Conservation (phyloP, 768 basidiomycete genomes). For the Suillus alpinus region DNA sequence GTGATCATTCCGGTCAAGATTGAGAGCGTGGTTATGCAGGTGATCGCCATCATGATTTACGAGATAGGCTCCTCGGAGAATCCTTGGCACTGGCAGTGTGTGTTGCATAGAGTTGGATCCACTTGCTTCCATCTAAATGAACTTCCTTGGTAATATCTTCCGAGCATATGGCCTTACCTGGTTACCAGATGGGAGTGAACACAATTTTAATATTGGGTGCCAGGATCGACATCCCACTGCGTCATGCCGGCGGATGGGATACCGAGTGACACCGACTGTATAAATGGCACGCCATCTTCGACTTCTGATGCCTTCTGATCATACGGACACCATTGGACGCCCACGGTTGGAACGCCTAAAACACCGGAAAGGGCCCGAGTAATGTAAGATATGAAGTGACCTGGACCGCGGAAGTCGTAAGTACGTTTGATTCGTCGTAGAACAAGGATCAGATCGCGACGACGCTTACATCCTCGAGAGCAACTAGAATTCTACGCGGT, state of each 20-base stretch:
- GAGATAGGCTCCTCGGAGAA: not conserved
- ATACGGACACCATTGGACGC: not conserved
- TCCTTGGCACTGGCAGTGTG: not conserved
- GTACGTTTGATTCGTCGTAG: not conserved
- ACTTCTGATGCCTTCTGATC: not conserved
- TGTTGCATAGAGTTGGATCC: not conserved
- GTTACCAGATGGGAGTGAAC: not conserved
- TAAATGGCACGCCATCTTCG: not conserved
- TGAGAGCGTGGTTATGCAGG: not conserved
- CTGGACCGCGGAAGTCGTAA: not conserved
- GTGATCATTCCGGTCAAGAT: not conserved
- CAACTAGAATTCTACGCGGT: not conserved
- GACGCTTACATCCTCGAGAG: not conserved
- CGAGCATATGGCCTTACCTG: not conserved
- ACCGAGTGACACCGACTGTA: not conserved
- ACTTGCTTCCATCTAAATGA: not conserved
- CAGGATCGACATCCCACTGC: not conserved
- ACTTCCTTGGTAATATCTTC: too few species aligned
- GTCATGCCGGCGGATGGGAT: constrained; percentile 1
- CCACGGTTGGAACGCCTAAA: not conserved
- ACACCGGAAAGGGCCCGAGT: not conserved
- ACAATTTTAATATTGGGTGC: not conserved
- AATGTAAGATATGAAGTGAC: not conserved
- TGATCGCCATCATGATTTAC: not conserved
- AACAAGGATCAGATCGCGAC: not conserved